These are phyloP conservation scores for Posidonia australis DNA, from an alignment of 106 monocot genomes.

Conservation along the genomic window DNA sequence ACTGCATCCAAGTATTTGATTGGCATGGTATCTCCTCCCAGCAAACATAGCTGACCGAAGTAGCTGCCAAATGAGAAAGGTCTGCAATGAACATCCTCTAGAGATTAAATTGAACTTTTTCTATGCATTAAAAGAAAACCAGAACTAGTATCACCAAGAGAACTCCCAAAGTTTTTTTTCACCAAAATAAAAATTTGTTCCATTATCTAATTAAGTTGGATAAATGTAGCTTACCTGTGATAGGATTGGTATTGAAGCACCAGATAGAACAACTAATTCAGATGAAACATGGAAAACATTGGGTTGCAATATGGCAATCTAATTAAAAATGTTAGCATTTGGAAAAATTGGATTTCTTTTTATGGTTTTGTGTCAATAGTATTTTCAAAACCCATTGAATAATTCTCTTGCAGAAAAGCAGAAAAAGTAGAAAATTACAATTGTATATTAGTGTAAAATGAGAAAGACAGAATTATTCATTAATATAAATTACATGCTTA, in stretches of 20 bases:
- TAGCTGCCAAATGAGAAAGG: conserved; percentile 97
- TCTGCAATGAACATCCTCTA: conserved; percentile 34
- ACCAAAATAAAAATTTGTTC: too few relatives aligned
- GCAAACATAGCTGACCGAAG: conserved; percentile 63
- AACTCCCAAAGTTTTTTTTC: too few relatives aligned
- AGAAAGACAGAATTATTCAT: too few relatives aligned
- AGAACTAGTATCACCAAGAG: too few relatives aligned
- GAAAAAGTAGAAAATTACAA: too few relatives aligned
- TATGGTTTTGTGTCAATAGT: too few relatives aligned
- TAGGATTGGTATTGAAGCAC: conserved; percentile 85
- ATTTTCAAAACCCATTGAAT: too few relatives aligned
- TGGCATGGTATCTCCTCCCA: conserved; percentile 59
- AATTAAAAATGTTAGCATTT: neutral
- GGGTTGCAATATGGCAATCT: neutral
- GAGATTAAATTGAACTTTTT: neutral
- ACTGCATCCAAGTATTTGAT: conserved; percentile 84
- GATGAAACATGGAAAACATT: neutral
- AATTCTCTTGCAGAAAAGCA: too few relatives aligned
- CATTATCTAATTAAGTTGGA: too few relatives aligned
- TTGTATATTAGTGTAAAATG: too few relatives aligned
- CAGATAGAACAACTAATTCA: conserved; percentile 80
- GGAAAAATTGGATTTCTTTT: too few relatives aligned
- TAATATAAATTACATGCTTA: too few relatives aligned
- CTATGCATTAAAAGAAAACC: neutral
- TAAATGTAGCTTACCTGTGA: conserved; percentile 99